Evolutionary conservation across 192 early-diverging fungal genomes (phyloP), one percentile per base, ranked within the genome.

Genomic region (Jimgerdemannia lactiflua): DNA sequence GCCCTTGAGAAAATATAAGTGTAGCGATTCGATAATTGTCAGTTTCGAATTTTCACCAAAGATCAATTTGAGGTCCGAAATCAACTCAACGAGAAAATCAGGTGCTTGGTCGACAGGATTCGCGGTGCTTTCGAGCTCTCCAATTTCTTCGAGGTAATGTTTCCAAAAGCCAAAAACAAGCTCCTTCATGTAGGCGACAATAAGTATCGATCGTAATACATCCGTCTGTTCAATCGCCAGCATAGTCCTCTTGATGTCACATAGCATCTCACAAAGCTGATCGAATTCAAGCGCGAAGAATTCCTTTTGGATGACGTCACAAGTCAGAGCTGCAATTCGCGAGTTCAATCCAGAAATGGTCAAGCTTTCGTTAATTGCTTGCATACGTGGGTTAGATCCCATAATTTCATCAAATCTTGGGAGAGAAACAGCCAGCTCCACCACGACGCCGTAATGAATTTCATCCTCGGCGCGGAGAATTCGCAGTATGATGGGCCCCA

Each of bases 141-240:
- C 49, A 59, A 59, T 0, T 14, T 59, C 49, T 1, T 59, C 14
- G 49, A 59, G 8, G 14, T 59, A 59, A 59, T 14, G 49, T 14
- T 73, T 65, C 70, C 75, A 71, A 11, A 77, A 77, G 3, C 40
- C 39, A 39, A 8, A 42, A 42, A 65, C 41, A 40, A 77, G 72
- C 43, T 77, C 64, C 66, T 77, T 77, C 18, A 77, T 42, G 14
- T 68, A 67, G 2, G 75, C 71, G 18, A 77, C 69, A 73, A 71
- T 4, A 49, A 19, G 39, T 17, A 77, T 73, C n/a, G 10, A 41
- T 39, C 72, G 75, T 29, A 77, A 73, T 19, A 43, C 7, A 6
- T 77, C 11, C 19, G 19, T 4, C 3, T 40, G 14, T 43, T 18
- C 18, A 39, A 19, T 10, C 11, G 68, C 9, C 14, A 59, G 11